Percentiles rank a stretch among this genome's conserved stretches.
Conservation (phyloP, 2,329 filamentous ascomycete species). For the Aspergillus clavatus region DNA sequence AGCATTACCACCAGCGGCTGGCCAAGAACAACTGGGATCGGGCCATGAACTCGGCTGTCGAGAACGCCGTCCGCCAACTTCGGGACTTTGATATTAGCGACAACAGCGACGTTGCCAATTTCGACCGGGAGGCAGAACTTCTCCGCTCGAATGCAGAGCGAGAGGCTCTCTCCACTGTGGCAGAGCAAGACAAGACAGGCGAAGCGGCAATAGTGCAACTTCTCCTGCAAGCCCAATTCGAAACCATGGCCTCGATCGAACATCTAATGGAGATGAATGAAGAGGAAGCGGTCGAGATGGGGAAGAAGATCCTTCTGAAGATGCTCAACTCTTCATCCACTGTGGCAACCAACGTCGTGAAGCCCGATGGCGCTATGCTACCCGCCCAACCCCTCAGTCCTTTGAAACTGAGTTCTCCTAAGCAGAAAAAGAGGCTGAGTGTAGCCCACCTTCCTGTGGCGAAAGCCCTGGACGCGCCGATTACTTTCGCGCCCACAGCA, state of each 20-base stretch:
- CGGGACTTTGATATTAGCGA: constrained; percentile 63
- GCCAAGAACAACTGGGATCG: constrained; percentile 82
- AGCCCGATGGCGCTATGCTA: constrained; percentile 69
- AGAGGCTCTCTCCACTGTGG: constrained; percentile 69
- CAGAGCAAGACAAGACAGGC: constrained; percentile 77
- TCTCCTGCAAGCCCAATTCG: constrained; percentile 84
- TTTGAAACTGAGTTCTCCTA: constrained; percentile 65
- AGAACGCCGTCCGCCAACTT: constrained; percentile 77
- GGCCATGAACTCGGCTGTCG: constrained; percentile 77
- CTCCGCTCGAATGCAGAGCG: constrained; percentile 77
- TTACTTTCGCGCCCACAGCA: constrained; percentile 29
- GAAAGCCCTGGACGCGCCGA: constrained; percentile 24
- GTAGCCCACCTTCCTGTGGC: constrained; percentile 29
- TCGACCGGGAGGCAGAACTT: constrained; percentile 78
- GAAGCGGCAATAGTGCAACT: constrained; percentile 76
- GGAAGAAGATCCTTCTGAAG: constrained; percentile 69
- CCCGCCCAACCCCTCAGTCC: constrained; percentile 61
- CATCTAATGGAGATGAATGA: constrained; percentile 79
- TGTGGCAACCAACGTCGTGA: constrained; percentile 77
- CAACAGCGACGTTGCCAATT: constrained; percentile 62
- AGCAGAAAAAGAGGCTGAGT: constrained; percentile 57
- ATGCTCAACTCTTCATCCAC: constrained; percentile 72
- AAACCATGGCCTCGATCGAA: constrained; percentile 77
- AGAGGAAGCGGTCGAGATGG: constrained; percentile 73
- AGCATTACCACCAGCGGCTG: constrained; percentile 82